phyloP scores from a whole-genome alignment of 805 yeast species.

The Hanseniaspora meyeri region DNA sequence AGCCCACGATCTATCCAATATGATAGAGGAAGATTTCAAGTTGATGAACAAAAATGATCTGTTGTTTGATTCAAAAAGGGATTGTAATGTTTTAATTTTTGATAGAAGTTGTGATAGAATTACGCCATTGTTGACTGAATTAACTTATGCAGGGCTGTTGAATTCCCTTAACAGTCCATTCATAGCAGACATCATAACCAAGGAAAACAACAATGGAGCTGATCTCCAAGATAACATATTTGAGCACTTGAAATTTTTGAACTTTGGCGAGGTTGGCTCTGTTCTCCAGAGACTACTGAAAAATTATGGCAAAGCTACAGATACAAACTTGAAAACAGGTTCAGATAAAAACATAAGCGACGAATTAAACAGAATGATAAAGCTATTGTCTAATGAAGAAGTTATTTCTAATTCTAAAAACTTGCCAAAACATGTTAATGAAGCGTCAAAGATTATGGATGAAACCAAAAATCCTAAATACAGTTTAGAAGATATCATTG shows the following conservation, averaged over 20 bases:
- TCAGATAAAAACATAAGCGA: not conserved
- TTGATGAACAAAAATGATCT: not conserved
- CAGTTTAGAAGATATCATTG: slow-evolving; percentile 6
- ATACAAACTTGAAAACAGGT: not conserved
- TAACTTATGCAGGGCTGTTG: slow-evolving; percentile 70
- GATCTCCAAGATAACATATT: slow-evolving; percentile 15
- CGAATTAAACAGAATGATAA: slow-evolving; percentile 7
- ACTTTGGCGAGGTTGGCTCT: slow-evolving; percentile 71
- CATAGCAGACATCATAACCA: slow-evolving; percentile 28
- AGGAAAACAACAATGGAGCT: slow-evolving; percentile 25
- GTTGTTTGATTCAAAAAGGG: slow-evolving; percentile 26
- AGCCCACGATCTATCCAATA: slow-evolving; percentile 20
- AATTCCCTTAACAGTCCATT: slow-evolving; percentile 53
- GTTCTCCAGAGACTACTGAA: slow-evolving; percentile 46
- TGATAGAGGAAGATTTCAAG: slow-evolving; percentile 29
- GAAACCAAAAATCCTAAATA: not conserved
- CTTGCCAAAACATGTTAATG: slow-evolving; percentile 9
- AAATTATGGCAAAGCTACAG: slow-evolving; percentile 10
- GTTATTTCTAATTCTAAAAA: slow-evolving; percentile 10
- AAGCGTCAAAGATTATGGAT: slow-evolving; percentile 26
- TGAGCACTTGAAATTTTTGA: slow-evolving; percentile 42
- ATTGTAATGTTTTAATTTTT: slow-evolving; percentile 60
- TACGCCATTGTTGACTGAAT: slow-evolving; percentile 60
- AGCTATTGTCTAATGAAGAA: slow-evolving; percentile 8
- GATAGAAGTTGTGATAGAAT: slow-evolving; percentile 69